Evolutionary conservation across 768 basidiomycete species (phyloP).

Genomic region (Coprinopsis cinerea): DNA sequence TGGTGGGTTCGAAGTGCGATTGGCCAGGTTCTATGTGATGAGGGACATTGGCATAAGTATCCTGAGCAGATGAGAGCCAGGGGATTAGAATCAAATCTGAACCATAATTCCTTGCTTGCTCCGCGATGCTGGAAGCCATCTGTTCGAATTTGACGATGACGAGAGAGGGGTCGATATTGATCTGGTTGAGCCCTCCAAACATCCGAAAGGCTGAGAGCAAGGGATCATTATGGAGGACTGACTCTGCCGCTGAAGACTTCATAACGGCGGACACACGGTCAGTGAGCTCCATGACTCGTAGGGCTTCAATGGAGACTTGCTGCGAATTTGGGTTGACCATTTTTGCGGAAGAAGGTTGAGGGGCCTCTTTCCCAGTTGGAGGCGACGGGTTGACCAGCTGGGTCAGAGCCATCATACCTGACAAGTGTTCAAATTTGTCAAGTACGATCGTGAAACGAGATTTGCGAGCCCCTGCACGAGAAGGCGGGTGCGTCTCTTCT

Average conservation of each 20-base stretch:
- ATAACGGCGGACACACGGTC: conserved; percentile 88
- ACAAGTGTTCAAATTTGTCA: conserved; percentile 85
- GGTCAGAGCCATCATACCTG: conserved; percentile 84
- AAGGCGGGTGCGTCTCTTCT: conserved; percentile 6
- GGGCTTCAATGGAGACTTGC: conserved; percentile 54
- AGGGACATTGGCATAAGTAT: conserved; percentile 12
- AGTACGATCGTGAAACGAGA: conserved; percentile 78
- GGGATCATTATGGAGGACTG: conserved; percentile 68
- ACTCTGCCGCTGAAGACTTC: conserved; percentile 68
- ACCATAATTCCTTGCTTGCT: conserved; percentile 52
- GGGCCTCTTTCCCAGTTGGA: conserved; percentile 1
- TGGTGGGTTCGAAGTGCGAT: neutral
- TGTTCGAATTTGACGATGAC: conserved; percentile 78
- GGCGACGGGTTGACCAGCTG: conserved; percentile 60
- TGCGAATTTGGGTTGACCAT: conserved; percentile 6
- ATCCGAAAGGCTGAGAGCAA: conserved; percentile 68
- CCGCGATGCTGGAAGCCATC: conserved; percentile 60
- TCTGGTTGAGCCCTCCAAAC: conserved; percentile 66
- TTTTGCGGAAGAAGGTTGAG: conserved; percentile 2
- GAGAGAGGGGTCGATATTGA: conserved; percentile 59
- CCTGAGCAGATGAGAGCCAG: conserved; percentile 53
- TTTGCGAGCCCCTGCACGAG: conserved; percentile 29
- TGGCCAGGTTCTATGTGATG: neutral
- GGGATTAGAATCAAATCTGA: conserved; percentile 80
- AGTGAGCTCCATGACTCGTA: conserved; percentile 81